Evolutionary conservation across 768 basidiomycete genomes (phyloP), one percentile per base, ranked within the genome.

Genomic region (Rhizopogon vesiculosus): DNA sequence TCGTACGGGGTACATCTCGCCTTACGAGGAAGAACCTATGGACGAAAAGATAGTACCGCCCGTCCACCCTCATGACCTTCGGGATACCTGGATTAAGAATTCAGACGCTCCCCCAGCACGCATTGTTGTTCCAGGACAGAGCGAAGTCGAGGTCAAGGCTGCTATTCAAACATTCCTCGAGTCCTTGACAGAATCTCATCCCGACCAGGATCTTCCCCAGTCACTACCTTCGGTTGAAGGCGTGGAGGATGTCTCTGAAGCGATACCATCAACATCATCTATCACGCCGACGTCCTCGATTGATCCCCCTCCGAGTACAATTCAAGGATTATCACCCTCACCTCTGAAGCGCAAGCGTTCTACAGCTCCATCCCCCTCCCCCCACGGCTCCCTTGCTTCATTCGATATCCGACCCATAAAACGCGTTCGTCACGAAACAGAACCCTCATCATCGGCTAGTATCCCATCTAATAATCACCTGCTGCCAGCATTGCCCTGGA

Each of bases 61-160:
- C 0, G 66, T 75, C 19, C 64, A 69, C 10, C 58, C 62, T 3
- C 64, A 70, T 19, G 68, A 69, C 25, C 69, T 76, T 56, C 62
- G 67, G 46, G 65, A 64, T 10, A 64, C 64, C 33, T 77, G 76
- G 75, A 66, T 69, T 2, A 64, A 63, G 8, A 66, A 65, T 7
- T 62, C 78, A 52, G 68, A 74, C 8, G 63, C 64, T 18, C 46
- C 42, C 4, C 74, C 76, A 35, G 61, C 64, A 18, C 67, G 76
- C 6, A 60, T 75, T 35, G 60, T 77, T 16, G 72, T 74, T 3
- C 75, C 76, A 39, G 71, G 73, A 10, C 72, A 72, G 60, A 62
- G 63, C 3, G 16, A 54, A 5, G 64, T 57, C 57, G 45, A 66
- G 42, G 61, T 71, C 19, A 60, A 61, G 4, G 22, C 48, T 29